Evolutionary conservation across 305 asterid genomes (phyloP).

Genomic region (Ajuga reptans): DNA sequence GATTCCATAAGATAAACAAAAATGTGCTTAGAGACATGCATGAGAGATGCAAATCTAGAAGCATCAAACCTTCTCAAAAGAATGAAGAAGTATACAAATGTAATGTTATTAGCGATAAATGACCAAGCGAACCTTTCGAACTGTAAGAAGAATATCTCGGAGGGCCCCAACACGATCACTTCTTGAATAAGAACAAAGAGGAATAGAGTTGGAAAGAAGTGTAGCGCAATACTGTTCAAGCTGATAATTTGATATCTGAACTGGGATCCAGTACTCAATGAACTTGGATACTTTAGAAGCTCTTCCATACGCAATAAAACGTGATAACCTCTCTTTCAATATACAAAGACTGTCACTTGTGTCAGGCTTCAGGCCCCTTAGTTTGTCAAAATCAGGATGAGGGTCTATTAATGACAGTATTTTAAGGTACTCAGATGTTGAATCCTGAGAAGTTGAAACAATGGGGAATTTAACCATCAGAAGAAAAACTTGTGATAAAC

Average conservation of each 20-base stretch:
- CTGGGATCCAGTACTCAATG: conserved; percentile 91
- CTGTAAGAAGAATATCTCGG: conserved; percentile 50
- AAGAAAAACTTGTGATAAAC: background rate
- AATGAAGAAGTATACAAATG: background rate
- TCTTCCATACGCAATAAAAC: conserved; percentile 34
- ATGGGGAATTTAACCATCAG: background rate
- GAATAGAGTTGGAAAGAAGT: conserved; percentile 44
- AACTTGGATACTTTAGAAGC: conserved; percentile 45
- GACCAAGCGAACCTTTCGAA: conserved; percentile 63
- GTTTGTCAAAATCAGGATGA: conserved; percentile 33
- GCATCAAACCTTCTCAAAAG: background rate
- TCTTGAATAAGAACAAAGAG: conserved; percentile 50
- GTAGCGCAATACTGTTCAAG: conserved; percentile 78
- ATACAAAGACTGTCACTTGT: conserved; percentile 39
- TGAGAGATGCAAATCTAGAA: conserved; percentile 3
- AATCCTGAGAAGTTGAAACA: conserved; percentile 40
- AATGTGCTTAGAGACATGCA: background rate
- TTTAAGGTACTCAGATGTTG: conserved; percentile 39
- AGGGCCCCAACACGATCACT: conserved; percentile 61
- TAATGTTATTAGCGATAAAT: conserved; percentile 19
- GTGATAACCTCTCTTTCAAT: conserved; percentile 39
- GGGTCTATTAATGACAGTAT: conserved; percentile 47
- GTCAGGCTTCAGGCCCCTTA: conserved; percentile 34
- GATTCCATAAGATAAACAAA: conserved; percentile 10
- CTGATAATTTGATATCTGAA: conserved; percentile 68